These are phyloP conservation scores for Plasmodium ovale DNA, from an alignment of 169 alveolate genomes.

Conservation along the genomic window DNA sequence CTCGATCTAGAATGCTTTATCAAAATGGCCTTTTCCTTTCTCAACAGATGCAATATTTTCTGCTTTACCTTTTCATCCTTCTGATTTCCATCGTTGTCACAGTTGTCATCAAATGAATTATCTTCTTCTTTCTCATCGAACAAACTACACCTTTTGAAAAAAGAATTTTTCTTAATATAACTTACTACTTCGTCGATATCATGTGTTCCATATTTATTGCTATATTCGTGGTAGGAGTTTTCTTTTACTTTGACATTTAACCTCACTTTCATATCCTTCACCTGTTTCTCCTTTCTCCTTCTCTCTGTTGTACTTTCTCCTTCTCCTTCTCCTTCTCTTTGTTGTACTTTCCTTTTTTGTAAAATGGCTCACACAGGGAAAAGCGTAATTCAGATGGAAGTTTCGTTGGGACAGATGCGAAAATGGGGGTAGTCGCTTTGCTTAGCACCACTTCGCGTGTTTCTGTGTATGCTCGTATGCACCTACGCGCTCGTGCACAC, in stretches of 20 bases:
- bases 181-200: conserved; percentile 39
- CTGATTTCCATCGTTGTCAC: neutral
- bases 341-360: too few relatives aligned
- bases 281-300: neutral
- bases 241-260: conserved; percentile 34
- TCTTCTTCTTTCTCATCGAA: neutral
- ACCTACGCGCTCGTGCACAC: too few relatives aligned
- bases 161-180: conserved; percentile 15
- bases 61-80: neutral
- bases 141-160: conserved; percentile 15
- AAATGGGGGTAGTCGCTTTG: too few relatives aligned
- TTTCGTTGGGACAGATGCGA: too few relatives aligned
- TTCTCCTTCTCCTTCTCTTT: neutral
- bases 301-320: neutral
- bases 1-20: neutral
- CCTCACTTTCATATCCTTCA: conserved; percentile 32
- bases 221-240: conserved; percentile 51
- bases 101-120: neutral
- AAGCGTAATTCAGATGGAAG: too few relatives aligned
- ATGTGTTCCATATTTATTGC: conserved; percentile 11
- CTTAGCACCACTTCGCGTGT: too few relatives aligned
- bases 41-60: conserved; percentile 14
- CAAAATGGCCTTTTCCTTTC: conserved; percentile 9
- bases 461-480: neutral
- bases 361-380: too few relatives aligned